These are phyloP conservation scores for Fusarium subglutinans DNA, from an alignment of 2,329 filamentous ascomycete species.

Conservation along the genomic window DNA sequence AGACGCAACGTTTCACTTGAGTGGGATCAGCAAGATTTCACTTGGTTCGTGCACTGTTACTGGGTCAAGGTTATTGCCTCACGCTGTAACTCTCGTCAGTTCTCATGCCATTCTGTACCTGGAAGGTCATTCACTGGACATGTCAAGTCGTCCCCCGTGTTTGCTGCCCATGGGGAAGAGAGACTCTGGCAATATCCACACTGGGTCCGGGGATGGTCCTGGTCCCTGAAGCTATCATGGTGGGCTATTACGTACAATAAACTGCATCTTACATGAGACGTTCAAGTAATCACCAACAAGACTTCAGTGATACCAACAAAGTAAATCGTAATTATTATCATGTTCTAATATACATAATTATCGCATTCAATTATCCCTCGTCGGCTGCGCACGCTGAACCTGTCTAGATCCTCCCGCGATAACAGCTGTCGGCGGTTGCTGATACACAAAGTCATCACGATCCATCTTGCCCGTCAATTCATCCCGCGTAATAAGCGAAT, in stretches of 20 bases:
- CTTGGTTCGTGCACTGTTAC: not conserved
- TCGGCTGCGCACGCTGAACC: conserved; percentile 22
- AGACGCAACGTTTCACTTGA: not conserved
- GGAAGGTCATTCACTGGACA: not conserved
- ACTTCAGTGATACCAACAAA: not conserved
- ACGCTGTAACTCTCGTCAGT: not conserved
- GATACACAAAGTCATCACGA: conserved; percentile 1
- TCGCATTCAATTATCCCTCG: conserved; percentile 2
- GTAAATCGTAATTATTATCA: conserved; percentile 7
- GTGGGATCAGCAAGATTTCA: conserved; percentile 5
- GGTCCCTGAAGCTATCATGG: conserved; percentile 19
- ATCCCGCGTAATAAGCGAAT: conserved; percentile 41
- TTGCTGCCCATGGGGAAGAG: conserved; percentile 6
- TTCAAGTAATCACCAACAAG: not conserved
- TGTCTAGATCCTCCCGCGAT: conserved; percentile 30
- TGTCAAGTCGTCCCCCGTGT: not conserved
- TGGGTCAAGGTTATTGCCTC: not conserved
- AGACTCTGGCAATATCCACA: not conserved
- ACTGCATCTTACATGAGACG: not conserved
- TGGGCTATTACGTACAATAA: conserved; percentile 35
- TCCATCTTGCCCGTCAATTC: conserved; percentile 31
- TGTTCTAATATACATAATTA: not conserved
- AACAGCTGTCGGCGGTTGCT: conserved; percentile 23
- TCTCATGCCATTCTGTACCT: not conserved
- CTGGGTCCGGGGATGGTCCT: conserved; percentile 17